Evolutionary conservation across 495 filamentous ascomycete genomes (phyloP), one percentile per base, ranked within the genome.

Genomic region (Penicillium desertorum): DNA sequence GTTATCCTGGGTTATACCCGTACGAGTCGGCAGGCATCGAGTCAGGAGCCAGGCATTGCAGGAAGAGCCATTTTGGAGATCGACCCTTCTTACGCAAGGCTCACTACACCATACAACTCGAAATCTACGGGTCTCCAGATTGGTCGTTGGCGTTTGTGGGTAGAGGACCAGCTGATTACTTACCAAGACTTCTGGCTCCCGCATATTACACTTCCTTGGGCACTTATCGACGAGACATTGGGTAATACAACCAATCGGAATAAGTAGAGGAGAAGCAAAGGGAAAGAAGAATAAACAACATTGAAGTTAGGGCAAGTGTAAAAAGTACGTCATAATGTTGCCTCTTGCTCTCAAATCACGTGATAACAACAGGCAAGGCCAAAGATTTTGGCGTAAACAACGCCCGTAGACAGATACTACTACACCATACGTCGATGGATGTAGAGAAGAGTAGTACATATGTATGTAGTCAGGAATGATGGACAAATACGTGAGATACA

Each of bases 101-200:
- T 41, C 22, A 41, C 36, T 17, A 8, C 34, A 12, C 16, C 22
- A 0, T 11, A 22, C 2, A 16, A 41, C 25, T 12, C 16, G 10
- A n/a, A 2, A 3, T 41, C 34, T 19, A 14, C 49, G 22, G 49
- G 49, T 6, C 49, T 51, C n/a, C 34, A 51, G 41, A 19, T 51
- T 41, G 34, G 49, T n/a, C 49, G 49, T 39, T 51, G 49, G 49
- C 16, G 34, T n/a, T 36, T 51, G 20, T 51, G 49, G 49, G 49
- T 51, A 23, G 49, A 51, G 11, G 49, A 51, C 17, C 34, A 51
- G 22, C 19, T 51, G 49, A 41, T 29, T 9, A 41, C 34, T 23
- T 51, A 51, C 14, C 49, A 51, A 27, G 49, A 51, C 20, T 51
- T 51, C 36, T 51, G 49, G 49, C 34, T 41, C 8, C 49, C 49